Evolutionary conservation across 257 asterid species (phyloP).

Genomic region (Perilla frutescens): DNA sequence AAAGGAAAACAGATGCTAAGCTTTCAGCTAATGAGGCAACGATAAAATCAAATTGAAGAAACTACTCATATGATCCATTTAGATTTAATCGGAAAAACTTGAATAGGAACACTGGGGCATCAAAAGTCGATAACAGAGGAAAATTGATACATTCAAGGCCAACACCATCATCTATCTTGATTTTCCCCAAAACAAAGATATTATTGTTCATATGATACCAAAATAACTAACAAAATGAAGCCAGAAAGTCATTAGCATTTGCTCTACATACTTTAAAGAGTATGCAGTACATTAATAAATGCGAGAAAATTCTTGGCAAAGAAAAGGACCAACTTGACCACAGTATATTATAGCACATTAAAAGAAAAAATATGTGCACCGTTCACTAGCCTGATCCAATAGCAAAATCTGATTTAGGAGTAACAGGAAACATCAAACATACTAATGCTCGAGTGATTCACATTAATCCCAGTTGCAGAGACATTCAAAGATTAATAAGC

Average conservation of each 20-base stretch:
- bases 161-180: slow-evolving; percentile 4
- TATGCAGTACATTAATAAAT: slow-evolving; percentile 7
- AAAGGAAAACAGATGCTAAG: slow-evolving; percentile 9
- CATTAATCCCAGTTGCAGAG: slow-evolving; percentile 12
- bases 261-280: neutral
- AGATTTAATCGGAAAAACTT: neutral
- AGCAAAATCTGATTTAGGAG: slow-evolving; percentile 9
- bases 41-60: slow-evolving; percentile 23
- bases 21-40: neutral
- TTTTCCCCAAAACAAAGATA: neutral
- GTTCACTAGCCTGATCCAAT: slow-evolving; percentile 12
- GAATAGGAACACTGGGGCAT: slow-evolving; percentile 5
- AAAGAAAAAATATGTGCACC: slow-evolving; percentile 3
- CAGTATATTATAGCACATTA: neutral
- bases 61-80: slow-evolving; percentile 12
- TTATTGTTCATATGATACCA: neutral
- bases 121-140: neutral
- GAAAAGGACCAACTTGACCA: slow-evolving; percentile 17
- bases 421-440: neutral
- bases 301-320: neutral
- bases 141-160: neutral
- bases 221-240: neutral
- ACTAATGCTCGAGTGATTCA: neutral
- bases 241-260: neutral
- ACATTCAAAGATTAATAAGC: slow-evolving; percentile 6